phyloP scores from a whole-genome alignment of 306 rosid genomes.

The Pueraria montana region DNA sequence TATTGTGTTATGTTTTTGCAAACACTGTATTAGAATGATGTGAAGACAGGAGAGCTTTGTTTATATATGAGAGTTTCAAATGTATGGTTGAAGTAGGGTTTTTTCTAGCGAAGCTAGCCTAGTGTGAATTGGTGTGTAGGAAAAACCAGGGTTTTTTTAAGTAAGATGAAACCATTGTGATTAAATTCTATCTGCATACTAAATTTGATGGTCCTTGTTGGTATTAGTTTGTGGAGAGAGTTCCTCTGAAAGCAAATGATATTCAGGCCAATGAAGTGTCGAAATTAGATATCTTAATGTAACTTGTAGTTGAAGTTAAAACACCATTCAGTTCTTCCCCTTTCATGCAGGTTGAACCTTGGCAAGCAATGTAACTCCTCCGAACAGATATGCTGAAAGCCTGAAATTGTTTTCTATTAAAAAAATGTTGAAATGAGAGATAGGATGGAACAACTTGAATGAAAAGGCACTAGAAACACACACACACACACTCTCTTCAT shows the following conservation, averaged over 20 bases:
- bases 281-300: constrained; percentile 31
- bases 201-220: constrained; percentile 15
- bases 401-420: neutral
- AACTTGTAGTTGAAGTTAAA: neutral
- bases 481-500: no score
- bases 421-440: neutral
- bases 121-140: neutral
- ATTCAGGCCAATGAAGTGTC: constrained; percentile 1
- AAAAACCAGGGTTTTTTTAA: neutral
- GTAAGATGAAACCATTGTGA: neutral
- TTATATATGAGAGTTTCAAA: constrained; percentile 19
- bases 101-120: constrained; percentile 12
- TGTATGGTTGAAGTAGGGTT: constrained; percentile 11
- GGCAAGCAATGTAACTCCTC: neutral
- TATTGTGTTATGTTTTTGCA: neutral
- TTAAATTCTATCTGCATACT: neutral
- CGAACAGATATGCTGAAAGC: neutral
- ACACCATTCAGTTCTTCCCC: neutral
- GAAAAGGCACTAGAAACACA: neutral
- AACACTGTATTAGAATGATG: neutral
- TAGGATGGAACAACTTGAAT: neutral
- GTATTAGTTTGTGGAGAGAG: constrained; percentile 6
- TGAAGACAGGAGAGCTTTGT: constrained; percentile 26
- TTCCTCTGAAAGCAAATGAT: constrained; percentile 4
- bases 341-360: constrained; percentile 17